A percentile compares a stretch with the other conserved stretches of the same genome.
phyloP scores from a whole-genome alignment of 768 basidiomycete genomes.

The Kwoniella mangroviensis region DNA sequence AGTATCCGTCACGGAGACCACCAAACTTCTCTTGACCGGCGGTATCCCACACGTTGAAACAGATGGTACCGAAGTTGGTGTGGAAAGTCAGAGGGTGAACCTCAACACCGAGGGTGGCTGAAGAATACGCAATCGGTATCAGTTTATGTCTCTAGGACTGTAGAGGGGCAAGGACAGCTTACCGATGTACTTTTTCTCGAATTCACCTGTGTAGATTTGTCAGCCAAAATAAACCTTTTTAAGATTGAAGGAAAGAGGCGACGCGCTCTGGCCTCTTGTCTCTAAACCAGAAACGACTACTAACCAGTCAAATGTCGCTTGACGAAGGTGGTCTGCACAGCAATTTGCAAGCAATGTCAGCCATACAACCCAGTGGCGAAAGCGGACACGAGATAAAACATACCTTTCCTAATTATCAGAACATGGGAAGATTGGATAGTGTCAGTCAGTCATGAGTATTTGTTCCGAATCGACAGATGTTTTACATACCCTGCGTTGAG shows the following conservation, averaged over 20 bases:
- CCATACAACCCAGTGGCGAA: constrained; percentile 21
- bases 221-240: not conserved
- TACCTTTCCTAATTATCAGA: constrained; percentile 23
- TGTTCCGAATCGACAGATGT: no score
- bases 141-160: not conserved
- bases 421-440: not conserved
- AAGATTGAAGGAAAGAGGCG: no score
- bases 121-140: not conserved
- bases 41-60: constrained; percentile 99
- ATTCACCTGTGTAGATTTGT: constrained; percentile 69
- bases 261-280: not conserved
- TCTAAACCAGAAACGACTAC: not conserved
- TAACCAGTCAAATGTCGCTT: constrained; percentile 90
- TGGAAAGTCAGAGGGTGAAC: constrained; percentile 94
- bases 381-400: not conserved
- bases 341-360: constrained; percentile 19
- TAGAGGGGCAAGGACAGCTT: constrained; percentile 47
- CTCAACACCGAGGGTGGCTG: constrained; percentile 99
- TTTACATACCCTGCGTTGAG: not conserved
- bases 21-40: constrained; percentile 99
- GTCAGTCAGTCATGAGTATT: not conserved
- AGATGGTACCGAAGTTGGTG: constrained; percentile 98
- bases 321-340: constrained; percentile 88
- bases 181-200: constrained; percentile 99
- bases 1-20: constrained; percentile 85